Base-by-base conservation (phyloP, 371 early-diverging fungal genomes). In the Mucor ambiguus region DNA sequence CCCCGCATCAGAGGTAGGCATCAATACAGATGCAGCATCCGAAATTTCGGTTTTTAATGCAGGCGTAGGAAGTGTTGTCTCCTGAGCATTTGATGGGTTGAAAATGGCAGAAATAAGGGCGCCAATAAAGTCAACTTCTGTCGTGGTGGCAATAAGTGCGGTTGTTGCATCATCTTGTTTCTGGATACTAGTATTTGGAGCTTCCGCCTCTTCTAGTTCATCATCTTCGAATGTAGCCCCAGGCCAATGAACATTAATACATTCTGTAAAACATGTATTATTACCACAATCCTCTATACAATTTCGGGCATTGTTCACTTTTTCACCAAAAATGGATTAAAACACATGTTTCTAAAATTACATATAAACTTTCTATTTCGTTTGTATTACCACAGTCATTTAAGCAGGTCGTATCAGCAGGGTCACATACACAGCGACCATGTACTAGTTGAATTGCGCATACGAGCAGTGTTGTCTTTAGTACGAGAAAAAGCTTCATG, bases 321-420 rank as follows among this genome's bases (percentile, higher is more conserved):
- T 46, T 38, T 60, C 41, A 43, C 35, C 61, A 56, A 37, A 67
- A 56, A 44, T 33, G 41, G 56, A 26, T 33, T 55, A 56, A 24
- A 56, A n/a, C 61, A 67, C 54, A 57, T 37, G 67, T 30, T 52
- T 52, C 26, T 61, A 30, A 18, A 44, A 26, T 55, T n/a, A 38
- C 28, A 46, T 20, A 52, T 52, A 52, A 52, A 28, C 52, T 52
- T 52, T 52, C 22, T 46, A 46, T 46, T 44, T 22, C 46, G 12
- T 49, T 62, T 62, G 62, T 62, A 32, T 67, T 68, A 68, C 68
- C 68, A 38, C 68, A 68, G 58, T 49, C 22, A 30, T 68, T 20
- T 22, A 62, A 38, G 52, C 68, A 68, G 11, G 38, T 7, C 20
- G 63, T 43, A 43, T 68, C 68, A 38, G 24, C 58, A 30, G 62